Conservation (phyloP, 306 rosid genomes). For the Potentilla sterilis region DNA sequence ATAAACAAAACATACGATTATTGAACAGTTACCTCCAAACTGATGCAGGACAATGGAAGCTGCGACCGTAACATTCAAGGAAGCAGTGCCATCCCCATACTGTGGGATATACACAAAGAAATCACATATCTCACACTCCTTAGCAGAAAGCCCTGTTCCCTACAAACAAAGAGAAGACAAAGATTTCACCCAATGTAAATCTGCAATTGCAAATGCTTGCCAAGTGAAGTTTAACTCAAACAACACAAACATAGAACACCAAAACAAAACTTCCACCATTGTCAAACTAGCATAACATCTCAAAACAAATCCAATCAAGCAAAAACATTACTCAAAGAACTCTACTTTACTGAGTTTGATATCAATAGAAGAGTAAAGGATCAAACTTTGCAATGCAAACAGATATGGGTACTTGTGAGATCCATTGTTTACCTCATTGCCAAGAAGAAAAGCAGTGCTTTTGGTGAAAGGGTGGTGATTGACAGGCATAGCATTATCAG, state of each 20-base stretch:
- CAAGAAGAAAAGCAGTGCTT: conserved; percentile 86
- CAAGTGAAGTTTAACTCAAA: not conserved
- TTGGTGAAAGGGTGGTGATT: conserved; percentile 78
- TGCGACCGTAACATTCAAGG: conserved; percentile 88
- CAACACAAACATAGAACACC: not conserved
- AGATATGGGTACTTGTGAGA: conserved; percentile 2
- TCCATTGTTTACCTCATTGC: conserved; percentile 60
- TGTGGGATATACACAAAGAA: conserved; percentile 93
- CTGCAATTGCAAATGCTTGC: not conserved
- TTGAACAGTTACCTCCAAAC: conserved; percentile 63
- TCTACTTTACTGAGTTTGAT: not conserved
- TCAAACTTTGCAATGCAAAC: not conserved
- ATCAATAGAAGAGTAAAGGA: not conserved
- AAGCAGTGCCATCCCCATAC: conserved; percentile 87
- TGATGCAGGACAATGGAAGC: conserved; percentile 93
- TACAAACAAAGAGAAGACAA: conserved; percentile 19
- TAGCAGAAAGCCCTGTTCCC: conserved; percentile 88
- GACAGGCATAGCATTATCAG: conserved; percentile 66
- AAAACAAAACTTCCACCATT: not conserved
- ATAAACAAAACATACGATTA: not conserved
- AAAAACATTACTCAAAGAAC: not conserved
- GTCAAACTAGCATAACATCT: not conserved
- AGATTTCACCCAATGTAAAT: conserved; percentile 5
- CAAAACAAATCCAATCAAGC: not conserved
- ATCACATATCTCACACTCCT: conserved; percentile 83